A percentile compares a stretch with the other conserved stretches of the same genome.
Evolutionary conservation across 129 eudicot genomes (phyloP).

Genomic region (Dittrichia graveolens): DNA sequence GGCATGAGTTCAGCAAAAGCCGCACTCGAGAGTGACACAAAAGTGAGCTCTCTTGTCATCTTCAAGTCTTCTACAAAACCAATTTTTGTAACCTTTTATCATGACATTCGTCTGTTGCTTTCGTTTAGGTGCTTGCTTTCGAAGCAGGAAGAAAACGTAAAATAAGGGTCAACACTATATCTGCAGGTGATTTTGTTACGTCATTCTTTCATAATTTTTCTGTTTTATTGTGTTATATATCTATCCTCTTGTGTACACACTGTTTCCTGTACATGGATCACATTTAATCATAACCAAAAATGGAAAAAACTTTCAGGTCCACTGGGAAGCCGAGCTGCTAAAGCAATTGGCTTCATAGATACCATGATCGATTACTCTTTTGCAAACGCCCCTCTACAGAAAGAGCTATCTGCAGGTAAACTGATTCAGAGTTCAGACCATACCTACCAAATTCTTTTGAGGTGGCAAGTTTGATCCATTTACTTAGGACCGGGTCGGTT

Average conservation of each 20-base stretch:
- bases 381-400: constrained; percentile 83
- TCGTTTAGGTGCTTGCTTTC: constrained; percentile 81
- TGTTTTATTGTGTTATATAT: not conserved
- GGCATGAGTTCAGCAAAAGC: constrained; percentile 99
- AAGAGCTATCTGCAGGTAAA: constrained; percentile 75
- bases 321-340: constrained; percentile 93
- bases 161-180: constrained; percentile 93
- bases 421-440: not conserved
- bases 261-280: constrained; percentile 10
- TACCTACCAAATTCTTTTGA: no score
- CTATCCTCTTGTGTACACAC: not conserved
- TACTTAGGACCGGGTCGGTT: not conserved
- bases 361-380: constrained; percentile 89
- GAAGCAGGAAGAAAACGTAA: constrained; percentile 93
- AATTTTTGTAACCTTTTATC: not conserved
- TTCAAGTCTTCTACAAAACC: constrained; percentile 3
- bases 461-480: constrained; percentile 4
- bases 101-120: constrained; percentile 4
- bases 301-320: constrained; percentile 51
- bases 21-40: constrained; percentile 91
- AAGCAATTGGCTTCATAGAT: constrained; percentile 90
- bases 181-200: constrained; percentile 67
- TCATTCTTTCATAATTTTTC: not conserved
- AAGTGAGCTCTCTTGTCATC: constrained; percentile 41
- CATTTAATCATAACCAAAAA: not conserved